Evolutionary conservation across 2,329 filamentous ascomycete species (phyloP), one percentile per base, ranked within the genome.

Genomic region (Aschersonia sp.): DNA sequence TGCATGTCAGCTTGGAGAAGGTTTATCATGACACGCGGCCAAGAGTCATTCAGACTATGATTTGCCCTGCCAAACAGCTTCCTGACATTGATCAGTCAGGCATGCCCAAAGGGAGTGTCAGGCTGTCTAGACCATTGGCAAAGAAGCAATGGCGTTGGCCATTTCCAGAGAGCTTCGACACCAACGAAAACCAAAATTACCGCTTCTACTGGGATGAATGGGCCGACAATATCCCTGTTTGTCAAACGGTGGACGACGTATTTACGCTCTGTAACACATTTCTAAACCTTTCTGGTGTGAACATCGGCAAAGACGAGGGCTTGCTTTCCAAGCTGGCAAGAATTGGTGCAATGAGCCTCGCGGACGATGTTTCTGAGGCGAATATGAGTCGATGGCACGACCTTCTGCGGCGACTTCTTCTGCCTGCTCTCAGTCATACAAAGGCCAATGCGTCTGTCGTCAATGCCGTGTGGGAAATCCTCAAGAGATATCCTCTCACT

Each of bases 151-250:
- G 92, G 53, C 78, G 85, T 51, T 96, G 90, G 90, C 85, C 88
- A 5, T 83, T 84, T 56, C 79, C 87, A 5, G 89, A 95, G 56
- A 81, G 79, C 54, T 75, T 75, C 53, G 86, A 92, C 57, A 79
- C 79, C 30, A 81, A 81, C 47, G 86, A 88, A 55, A 81, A 82
- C 22, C 74, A 76, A n/a, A 78, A 85, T 46, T 97, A 96, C 62
- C 79, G 85, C 35, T 97, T 94, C 61, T 98, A 98, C 63, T 96
- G 92, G 81, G 88, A 95, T 50, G 92, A 97, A 56, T 98, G 92
- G 92, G 75, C 81, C 2, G 90, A 97, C 63, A 94, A 92, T 53
- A 75, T 98, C 43, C 94, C 92, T 0, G 69, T 95, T 22, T 98
- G 92, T 59, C 89, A 94, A 61, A 85, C 73, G 2, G 79, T 95